Base-by-base conservation (phyloP, 2,329 filamentous ascomycete species). In the Delphinella strobiligena region DNA sequence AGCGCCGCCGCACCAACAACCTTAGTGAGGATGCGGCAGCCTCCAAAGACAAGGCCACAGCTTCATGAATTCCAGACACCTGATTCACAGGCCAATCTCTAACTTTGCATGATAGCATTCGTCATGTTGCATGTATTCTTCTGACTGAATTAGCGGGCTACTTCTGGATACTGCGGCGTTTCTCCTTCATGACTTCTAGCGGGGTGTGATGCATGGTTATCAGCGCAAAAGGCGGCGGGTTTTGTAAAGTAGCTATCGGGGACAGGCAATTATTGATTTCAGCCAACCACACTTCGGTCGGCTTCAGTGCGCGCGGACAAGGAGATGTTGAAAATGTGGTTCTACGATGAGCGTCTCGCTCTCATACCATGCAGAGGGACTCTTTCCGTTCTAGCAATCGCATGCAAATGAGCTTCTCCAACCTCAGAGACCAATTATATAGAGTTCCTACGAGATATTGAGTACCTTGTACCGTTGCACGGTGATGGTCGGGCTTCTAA, bases 1-100 rank as follows among this genome's bases (percentile, higher is more conserved):
- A 68, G 39, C 68, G 66, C 54, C 60, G 67, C 40, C 54, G 60
- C 32, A 60, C n/a, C n/a, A n/a, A n/a, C n/a, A n/a, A 61, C 47
- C 64, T 63, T 5, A 35, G 34, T 31, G 42, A 44, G 22, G 41
- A 40, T 17, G 19, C 40, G 24, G 37, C 37, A 11, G 14, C 24
- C 5, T 12, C 31, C 22, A 42, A 46, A 30, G 41, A 43, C 12
- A 46, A 39, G 38, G 27, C 16, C 9, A 27, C 34, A 18, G 40
- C 32, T n/a, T 40, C 10, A 33, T 37, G 34, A 33, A 37, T 8
- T 10, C 12, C 30, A 22, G 19, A 16, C 7, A 14, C 15, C 10
- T 32, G 8, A 14, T 27, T 27, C 7, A 27, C 22, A 12, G 12
- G 22, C 22, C 12, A 7, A 27, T 27, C n/a, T n/a, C n/a, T n/a